Evolutionary conservation across 2,329 filamentous ascomycete genomes (phyloP).

Genomic region (Monilinia fructicola): DNA sequence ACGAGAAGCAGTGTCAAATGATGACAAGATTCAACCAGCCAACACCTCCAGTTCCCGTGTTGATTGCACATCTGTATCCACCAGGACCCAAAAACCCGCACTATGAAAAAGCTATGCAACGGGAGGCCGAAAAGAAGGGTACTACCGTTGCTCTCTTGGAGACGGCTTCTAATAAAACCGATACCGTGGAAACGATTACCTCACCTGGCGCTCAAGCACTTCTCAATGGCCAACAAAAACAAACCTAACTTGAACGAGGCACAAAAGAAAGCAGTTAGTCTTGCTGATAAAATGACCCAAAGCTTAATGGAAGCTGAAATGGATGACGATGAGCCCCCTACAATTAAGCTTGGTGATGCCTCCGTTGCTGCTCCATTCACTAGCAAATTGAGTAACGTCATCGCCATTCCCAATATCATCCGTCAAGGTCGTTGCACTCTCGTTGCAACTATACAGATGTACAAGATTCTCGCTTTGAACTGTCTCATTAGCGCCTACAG

Average conservation of each 20-base stretch:
- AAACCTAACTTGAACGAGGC: constrained; percentile 60
- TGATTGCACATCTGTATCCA: constrained; percentile 93
- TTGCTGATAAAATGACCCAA: constrained; percentile 83
- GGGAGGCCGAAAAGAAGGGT: constrained; percentile 78
- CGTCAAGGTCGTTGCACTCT: constrained; percentile 96
- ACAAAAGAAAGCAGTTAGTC: constrained; percentile 68
- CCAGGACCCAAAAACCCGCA: constrained; percentile 90
- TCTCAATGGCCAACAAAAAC: constrained; percentile 52
- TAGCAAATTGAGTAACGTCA: constrained; percentile 93
- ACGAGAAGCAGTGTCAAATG: constrained; percentile 89
- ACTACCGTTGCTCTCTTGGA: constrained; percentile 54
- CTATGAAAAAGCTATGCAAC: constrained; percentile 86
- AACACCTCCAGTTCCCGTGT: constrained; percentile 81
- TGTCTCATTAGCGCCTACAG: constrained; percentile 98
- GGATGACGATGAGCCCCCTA: constrained; percentile 83
- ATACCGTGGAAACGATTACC: constrained; percentile 62
- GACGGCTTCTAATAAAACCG: constrained; percentile 54
- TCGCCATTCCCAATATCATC: constrained; percentile 97
- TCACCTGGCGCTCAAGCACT: constrained; percentile 64
- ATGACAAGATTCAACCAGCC: constrained; percentile 97
- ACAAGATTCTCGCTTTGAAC: constrained; percentile 98
- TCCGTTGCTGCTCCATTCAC: constrained; percentile 97
- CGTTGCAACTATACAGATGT: constrained; percentile 99
- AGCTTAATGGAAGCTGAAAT: constrained; percentile 89
- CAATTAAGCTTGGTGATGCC: constrained; percentile 94